Percentiles rank a stretch among this genome's conserved stretches.
Conservation (phyloP, 2,329 filamentous ascomycete genomes). For the Alternaria sp. region DNA sequence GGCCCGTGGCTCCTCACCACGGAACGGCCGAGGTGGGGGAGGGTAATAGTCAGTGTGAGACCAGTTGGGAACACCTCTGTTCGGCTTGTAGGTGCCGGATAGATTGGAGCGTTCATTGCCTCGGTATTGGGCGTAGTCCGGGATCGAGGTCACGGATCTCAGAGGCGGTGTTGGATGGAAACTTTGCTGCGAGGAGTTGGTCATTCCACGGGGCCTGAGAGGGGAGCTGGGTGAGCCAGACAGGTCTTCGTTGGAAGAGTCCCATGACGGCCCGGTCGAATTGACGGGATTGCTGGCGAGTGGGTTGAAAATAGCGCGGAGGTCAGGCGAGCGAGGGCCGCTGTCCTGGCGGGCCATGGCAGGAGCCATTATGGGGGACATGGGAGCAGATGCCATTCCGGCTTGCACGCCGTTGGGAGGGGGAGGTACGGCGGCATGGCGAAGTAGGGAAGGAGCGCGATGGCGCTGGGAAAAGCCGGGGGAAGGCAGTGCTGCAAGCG, state of each 20-base stretch:
- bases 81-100: slow-evolving; percentile 46
- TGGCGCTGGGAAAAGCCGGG: slow-evolving; percentile 52
- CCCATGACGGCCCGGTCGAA: slow-evolving; percentile 31
- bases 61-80: slow-evolving; percentile 45
- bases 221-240: slow-evolving; percentile 17
- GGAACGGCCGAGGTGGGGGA: slow-evolving; percentile 36
- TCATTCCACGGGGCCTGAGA: slow-evolving; percentile 40
- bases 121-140: slow-evolving; percentile 43
- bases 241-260: slow-evolving; percentile 30
- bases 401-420: slow-evolving; percentile 34
- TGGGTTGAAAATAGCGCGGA: slow-evolving; percentile 42
- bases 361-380: slow-evolving; percentile 36
- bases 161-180: slow-evolving; percentile 37
- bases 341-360: slow-evolving; percentile 33
- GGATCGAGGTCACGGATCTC: slow-evolving; percentile 46
- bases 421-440: slow-evolving; percentile 39
- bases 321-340: slow-evolving; percentile 37
- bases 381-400: slow-evolving; percentile 22
- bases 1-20: slow-evolving; percentile 56
- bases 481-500: slow-evolving; percentile 34
- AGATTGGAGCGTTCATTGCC: slow-evolving; percentile 36
- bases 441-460: slow-evolving; percentile 50
- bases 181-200: slow-evolving; percentile 38
- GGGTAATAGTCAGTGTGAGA: slow-evolving; percentile 43
- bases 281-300: slow-evolving; percentile 45